phyloP scores from a whole-genome alignment of 208 protist genomes.

The Leptomonas seymouri region DNA sequence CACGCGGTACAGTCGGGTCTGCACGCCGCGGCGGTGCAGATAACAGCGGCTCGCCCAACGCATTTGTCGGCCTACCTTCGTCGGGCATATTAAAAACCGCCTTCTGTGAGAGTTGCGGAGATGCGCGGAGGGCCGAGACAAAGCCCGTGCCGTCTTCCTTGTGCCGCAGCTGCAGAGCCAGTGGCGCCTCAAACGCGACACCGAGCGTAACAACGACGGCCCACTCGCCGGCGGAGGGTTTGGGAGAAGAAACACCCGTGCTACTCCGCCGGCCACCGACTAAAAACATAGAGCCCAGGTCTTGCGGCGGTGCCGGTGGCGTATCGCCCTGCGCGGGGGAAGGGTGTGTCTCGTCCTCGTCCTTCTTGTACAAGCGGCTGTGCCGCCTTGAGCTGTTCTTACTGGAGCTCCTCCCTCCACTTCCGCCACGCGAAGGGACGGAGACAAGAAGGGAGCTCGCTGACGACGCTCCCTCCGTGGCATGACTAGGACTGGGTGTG shows the following conservation, averaged over 20 bases:
- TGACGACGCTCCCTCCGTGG: not conserved
- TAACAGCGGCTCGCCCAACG: conserved; percentile 5
- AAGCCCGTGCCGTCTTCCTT: conserved; percentile 26
- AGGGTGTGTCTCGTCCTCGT: conserved; percentile 16
- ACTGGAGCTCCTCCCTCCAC: not conserved
- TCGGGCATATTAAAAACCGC: conserved; percentile 24
- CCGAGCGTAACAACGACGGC: conserved; percentile 30
- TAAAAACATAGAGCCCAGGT: not conserved
- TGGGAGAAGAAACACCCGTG: not conserved
- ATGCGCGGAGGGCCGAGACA: conserved; percentile 22
- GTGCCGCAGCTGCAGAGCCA: conserved; percentile 33
- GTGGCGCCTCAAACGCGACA: conserved; percentile 29
- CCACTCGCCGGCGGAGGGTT: not conserved
- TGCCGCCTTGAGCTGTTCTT: not conserved
- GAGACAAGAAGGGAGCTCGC: conserved; percentile 15
- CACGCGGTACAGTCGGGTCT: conserved; percentile 13
- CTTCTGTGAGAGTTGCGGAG: not conserved
- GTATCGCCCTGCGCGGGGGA: not conserved
- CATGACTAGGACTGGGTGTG: not conserved
- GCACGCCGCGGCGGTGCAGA: conserved; percentile 8
- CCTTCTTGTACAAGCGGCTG: not conserved
- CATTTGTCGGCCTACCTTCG: conserved; percentile 16
- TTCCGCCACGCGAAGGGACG: conserved; percentile 1
- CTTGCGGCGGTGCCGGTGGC: not conserved
- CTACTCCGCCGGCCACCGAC: not conserved